Evolutionary conservation across 73 alveolate species (phyloP), one percentile per base, ranked within the genome.

Genomic region (Blepharisma japonicum): DNA sequence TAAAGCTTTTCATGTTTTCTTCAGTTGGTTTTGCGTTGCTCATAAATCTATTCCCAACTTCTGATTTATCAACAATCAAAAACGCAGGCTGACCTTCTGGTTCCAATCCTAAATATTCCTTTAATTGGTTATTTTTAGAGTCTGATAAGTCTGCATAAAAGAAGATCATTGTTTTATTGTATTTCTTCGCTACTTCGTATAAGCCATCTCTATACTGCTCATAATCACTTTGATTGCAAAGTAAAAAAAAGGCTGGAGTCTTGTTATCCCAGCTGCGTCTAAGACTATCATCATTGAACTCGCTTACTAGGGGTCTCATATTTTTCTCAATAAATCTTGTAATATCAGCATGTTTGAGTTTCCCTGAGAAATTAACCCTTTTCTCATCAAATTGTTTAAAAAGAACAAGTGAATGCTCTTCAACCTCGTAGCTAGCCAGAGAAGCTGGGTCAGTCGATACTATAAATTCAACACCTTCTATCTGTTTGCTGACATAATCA

Each of bases 51-150:
- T 56, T 72, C 55, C 86, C 81, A 71, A 50, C 77, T 27, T 78
- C 85, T 68, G 78, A 78, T 71, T 86, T 86, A 79, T 76, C 83
- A 61, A 89, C 88, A 56, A 86, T 79, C 77, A 83, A 78, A 53
- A 86, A 67, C 20, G 82, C 56, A 2, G 97, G 96, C 68, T 90
- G 55, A 14, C 68, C 66, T 23, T 54, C 74, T 25, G 54, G 82
- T 0, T 66, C 71, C 50, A 88, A 89, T 45, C 95, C 94, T 51
- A 92, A 71, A 78, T 55, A 81, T 71, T 91, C 90, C 3, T 89
- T 94, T 55, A 94, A 82, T 74, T 87, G 76, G 71, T 79, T 56
- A 23, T 81, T 88, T 79, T 87, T 80, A 6, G 90, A 87, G 6
- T 83, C 91, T 32, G 61, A 68, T 21, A 84, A 83, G 68, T 88